These are phyloP conservation scores for Calonectria honghensis DNA, from an alignment of 2,329 filamentous ascomycete species.

Conservation along the genomic window DNA sequence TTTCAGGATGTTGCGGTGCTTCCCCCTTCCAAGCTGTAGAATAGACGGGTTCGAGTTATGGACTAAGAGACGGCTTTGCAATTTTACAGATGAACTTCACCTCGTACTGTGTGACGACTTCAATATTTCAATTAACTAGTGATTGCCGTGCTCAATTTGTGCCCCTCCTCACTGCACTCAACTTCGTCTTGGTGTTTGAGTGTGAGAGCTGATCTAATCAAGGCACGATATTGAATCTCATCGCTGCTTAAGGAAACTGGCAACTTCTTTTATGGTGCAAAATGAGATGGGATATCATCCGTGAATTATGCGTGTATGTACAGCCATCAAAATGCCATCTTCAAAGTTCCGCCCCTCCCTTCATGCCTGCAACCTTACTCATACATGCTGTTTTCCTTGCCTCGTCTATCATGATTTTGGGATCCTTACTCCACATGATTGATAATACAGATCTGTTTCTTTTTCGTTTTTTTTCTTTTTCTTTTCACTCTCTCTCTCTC, in stretches of 20 bases:
- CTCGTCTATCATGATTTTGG: slow-evolving; percentile 40
- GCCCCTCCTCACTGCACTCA: too few relatives aligned
- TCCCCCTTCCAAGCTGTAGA: slow-evolving; percentile 61
- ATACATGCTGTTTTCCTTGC: slow-evolving; percentile 45
- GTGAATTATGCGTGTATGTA: slow-evolving; percentile 46
- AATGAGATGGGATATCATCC: slow-evolving; percentile 48
- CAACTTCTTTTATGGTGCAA: not conserved
- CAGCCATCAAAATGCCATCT: slow-evolving; percentile 41
- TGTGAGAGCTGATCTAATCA: not conserved
- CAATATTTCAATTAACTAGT: not conserved
- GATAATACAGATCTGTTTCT: slow-evolving; percentile 50
- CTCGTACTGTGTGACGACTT: not conserved
- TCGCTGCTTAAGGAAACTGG: not conserved
- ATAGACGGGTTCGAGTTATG: not conserved
- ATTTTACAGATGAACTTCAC: not conserved
- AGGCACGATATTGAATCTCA: not conserved
- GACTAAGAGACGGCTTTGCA: not conserved
- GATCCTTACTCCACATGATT: slow-evolving; percentile 41
- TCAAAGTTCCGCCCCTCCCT: slow-evolving; percentile 19
- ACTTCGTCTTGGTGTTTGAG: not conserved
- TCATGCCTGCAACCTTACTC: slow-evolving; percentile 43
- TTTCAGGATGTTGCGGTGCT: slow-evolving; percentile 70
- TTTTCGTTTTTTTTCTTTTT: not conserved
- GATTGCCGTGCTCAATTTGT: not conserved
- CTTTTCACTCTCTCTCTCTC: too few relatives aligned